A percentile compares a stretch with the other conserved stretches of the same genome.
Conservation (phyloP, 2,329 filamentous ascomycete genomes). For the Pyrenochaeta sp. region DNA sequence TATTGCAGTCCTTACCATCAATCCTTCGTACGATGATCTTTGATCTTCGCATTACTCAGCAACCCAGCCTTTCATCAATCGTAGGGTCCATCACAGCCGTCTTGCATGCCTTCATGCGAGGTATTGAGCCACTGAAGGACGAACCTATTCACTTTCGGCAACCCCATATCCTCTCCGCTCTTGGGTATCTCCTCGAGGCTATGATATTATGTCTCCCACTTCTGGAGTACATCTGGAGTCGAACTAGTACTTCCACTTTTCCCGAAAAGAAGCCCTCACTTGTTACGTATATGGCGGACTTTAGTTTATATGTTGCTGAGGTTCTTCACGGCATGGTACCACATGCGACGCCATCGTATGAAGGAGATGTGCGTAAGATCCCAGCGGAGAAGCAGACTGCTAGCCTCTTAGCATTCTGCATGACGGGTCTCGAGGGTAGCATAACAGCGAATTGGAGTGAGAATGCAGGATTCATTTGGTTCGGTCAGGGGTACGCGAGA, state of each 20-base stretch:
- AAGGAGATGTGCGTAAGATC: constrained; percentile 14
- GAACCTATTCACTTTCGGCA: constrained; percentile 48
- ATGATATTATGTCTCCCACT: constrained; percentile 52
- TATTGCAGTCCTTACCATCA: constrained; percentile 58
- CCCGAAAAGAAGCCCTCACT: constrained; percentile 25
- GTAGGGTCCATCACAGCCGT: constrained; percentile 49
- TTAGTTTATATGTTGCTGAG: constrained; percentile 46
- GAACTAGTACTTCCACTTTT: constrained; percentile 16
- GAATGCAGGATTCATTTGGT: constrained; percentile 50
- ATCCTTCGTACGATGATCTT: constrained; percentile 57
- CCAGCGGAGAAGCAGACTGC: constrained; percentile 1
- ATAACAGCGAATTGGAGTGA: constrained; percentile 58
- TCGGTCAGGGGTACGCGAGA: constrained; percentile 55
- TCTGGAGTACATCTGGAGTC: constrained; percentile 58
- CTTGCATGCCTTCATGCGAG: constrained; percentile 49
- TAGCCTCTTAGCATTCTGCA: constrained; percentile 37
- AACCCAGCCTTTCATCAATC: constrained; percentile 48
- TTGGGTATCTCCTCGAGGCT: constrained; percentile 52
- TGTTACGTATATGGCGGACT: constrained; percentile 51
- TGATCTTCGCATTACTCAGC: constrained; percentile 55
- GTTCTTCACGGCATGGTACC: constrained; percentile 34
- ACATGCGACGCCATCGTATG: constrained; percentile 22
- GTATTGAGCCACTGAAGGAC: constrained; percentile 48
- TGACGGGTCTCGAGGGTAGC: constrained; percentile 54
- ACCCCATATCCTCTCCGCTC: constrained; percentile 49